These are phyloP conservation scores for Rubia yunnanensis DNA, from an alignment of 257 asterid genomes.

Conservation along the genomic window DNA sequence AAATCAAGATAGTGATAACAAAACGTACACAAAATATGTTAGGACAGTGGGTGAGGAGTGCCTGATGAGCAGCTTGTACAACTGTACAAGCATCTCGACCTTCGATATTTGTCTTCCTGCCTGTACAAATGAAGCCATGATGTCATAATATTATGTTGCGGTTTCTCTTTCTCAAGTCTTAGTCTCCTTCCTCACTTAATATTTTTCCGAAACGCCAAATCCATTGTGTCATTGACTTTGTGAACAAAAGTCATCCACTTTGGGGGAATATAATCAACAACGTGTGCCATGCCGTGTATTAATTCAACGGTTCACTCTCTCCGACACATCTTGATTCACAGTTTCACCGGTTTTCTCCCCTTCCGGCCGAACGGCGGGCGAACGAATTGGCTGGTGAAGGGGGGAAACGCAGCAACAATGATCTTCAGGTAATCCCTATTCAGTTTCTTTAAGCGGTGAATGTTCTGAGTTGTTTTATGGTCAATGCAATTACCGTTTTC, in stretches of 20 bases:
- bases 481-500: neutral
- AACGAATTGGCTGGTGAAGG: neutral
- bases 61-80: neutral
- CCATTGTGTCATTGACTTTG: neutral
- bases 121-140: neutral
- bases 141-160: neutral
- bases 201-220: neutral
- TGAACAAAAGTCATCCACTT: neutral
- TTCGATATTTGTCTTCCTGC: neutral
- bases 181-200: neutral
- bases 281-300: neutral
- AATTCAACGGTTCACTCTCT: neutral
- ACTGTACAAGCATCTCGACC: neutral
- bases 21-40: neutral
- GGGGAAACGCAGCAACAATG: neutral
- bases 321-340: neutral
- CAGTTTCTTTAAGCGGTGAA: too few relatives aligned
- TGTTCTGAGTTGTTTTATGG: too few relatives aligned
- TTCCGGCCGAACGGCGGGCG: neutral
- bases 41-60: neutral
- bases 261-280: neutral
- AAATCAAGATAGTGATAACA: neutral
- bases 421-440: neutral
- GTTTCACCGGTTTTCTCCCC: neutral
- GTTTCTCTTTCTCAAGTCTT: too few relatives aligned